A percentile compares a stretch with the other conserved stretches of the same genome.
Conservation (phyloP, 2,329 filamentous ascomycete genomes). For the Sordariomycetes sp. region DNA sequence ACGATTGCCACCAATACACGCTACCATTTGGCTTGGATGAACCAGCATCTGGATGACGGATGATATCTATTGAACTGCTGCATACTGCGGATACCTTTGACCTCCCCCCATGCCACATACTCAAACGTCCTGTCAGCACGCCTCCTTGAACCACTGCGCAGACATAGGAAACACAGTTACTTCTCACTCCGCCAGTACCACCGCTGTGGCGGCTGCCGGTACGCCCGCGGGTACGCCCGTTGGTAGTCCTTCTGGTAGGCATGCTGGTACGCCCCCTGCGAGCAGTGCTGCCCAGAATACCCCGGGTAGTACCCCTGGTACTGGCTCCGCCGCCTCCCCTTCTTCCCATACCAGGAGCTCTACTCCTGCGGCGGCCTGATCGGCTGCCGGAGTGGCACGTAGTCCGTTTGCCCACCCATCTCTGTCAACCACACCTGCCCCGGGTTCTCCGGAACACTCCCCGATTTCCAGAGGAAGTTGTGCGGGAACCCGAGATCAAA, state of each 20-base stretch:
- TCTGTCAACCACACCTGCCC: constrained; percentile 20
- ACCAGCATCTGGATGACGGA: not conserved
- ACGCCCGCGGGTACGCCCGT: not conserved
- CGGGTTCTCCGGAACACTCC: constrained; percentile 16
- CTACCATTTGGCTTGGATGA: not conserved
- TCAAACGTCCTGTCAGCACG: not conserved
- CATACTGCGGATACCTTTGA: not conserved
- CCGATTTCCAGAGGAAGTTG: constrained; percentile 39
- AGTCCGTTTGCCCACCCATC: constrained; percentile 13
- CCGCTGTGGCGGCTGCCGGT: not conserved
- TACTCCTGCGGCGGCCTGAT: not conserved
- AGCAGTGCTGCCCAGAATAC: not conserved
- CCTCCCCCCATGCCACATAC: not conserved
- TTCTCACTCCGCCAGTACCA: not conserved
- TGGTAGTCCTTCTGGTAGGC: not conserved
- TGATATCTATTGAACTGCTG: not conserved
- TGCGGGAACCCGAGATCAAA: constrained; percentile 61
- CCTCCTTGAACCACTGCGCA: not conserved
- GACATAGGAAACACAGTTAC: not conserved
- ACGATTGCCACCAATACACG: too few relatives aligned
- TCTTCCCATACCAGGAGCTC: not conserved
- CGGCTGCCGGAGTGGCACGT: not conserved
- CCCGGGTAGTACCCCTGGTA: not conserved
- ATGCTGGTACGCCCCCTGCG: not conserved
- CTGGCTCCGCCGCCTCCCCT: not conserved